phyloP scores from a whole-genome alignment of 2,329 filamentous ascomycete genomes.

The Endoconidiophora laricicola region DNA sequence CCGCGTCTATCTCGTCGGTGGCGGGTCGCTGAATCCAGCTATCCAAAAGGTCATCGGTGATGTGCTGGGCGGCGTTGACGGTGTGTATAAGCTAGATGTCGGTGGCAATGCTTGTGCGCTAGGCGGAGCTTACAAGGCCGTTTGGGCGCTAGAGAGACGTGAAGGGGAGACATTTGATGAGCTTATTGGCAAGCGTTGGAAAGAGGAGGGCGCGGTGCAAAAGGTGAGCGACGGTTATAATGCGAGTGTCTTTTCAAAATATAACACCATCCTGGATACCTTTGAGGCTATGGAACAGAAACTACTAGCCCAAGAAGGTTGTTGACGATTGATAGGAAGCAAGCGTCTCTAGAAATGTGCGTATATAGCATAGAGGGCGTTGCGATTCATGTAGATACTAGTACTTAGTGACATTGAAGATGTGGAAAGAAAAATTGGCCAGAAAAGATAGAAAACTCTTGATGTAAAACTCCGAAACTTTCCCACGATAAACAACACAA shows the following conservation, averaged over 20 bases:
- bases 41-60: slow-evolving; percentile 75
- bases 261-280: slow-evolving; percentile 58
- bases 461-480: slow-evolving; percentile 1
- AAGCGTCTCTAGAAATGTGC: not conserved
- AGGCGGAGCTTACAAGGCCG: slow-evolving; percentile 87
- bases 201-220: slow-evolving; percentile 66
- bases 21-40: slow-evolving; percentile 75
- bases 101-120: slow-evolving; percentile 90
- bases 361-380: not conserved
- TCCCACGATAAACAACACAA: not conserved
- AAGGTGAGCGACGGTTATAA: slow-evolving; percentile 71
- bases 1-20: slow-evolving; percentile 85
- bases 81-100: slow-evolving; percentile 84
- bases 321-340: slow-evolving; percentile 5
- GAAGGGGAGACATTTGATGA: slow-evolving; percentile 69
- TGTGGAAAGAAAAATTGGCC: slow-evolving; percentile 3
- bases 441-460: slow-evolving; percentile 12
- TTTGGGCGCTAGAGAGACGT: slow-evolving; percentile 68
- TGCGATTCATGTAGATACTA: not conserved
- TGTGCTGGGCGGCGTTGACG: slow-evolving; percentile 75
- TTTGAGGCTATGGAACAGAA: slow-evolving; percentile 60
- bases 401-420: not conserved
- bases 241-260: slow-evolving; percentile 55
- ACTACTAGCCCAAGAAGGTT: slow-evolving; percentile 28
- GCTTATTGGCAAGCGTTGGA: slow-evolving; percentile 69